phyloP scores from a whole-genome alignment of 306 rosid species.

The Cucurbita pepo region DNA sequence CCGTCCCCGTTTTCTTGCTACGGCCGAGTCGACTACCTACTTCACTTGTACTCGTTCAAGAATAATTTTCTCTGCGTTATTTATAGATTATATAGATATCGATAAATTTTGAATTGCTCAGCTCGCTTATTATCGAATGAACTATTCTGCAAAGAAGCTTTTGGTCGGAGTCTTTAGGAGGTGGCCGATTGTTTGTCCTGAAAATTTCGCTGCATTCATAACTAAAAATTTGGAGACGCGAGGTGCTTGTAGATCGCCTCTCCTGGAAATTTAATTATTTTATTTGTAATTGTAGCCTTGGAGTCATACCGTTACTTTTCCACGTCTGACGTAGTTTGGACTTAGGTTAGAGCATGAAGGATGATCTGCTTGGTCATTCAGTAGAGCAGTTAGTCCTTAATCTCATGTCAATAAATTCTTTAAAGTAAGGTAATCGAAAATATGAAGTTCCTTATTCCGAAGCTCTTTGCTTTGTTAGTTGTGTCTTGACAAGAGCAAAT shows the following conservation, averaged over 20 bases:
- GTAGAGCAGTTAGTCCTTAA: background rate
- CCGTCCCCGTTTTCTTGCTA: background rate
- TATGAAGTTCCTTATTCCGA: background rate
- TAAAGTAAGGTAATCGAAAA: background rate
- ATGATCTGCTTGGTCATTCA: background rate
- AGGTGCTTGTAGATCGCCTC: background rate
- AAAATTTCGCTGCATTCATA: background rate
- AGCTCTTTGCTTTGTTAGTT: background rate
- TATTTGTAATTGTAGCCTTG: background rate
- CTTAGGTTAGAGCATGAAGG: background rate
- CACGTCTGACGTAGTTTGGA: background rate
- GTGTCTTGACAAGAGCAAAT: background rate
- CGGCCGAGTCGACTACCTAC: background rate
- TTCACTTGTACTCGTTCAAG: background rate
- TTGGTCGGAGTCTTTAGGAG: background rate
- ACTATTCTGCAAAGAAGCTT: background rate
- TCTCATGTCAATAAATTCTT: background rate
- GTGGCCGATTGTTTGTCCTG: background rate
- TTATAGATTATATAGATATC: background rate
- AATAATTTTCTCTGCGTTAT: background rate
- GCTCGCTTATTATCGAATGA: background rate
- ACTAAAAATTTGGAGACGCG: background rate
- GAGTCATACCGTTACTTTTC: background rate
- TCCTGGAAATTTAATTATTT: background rate
- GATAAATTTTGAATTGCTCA: background rate